Conservation (phyloP, 1,284 basidiomycete species). For the Vanrija sp. region DNA sequence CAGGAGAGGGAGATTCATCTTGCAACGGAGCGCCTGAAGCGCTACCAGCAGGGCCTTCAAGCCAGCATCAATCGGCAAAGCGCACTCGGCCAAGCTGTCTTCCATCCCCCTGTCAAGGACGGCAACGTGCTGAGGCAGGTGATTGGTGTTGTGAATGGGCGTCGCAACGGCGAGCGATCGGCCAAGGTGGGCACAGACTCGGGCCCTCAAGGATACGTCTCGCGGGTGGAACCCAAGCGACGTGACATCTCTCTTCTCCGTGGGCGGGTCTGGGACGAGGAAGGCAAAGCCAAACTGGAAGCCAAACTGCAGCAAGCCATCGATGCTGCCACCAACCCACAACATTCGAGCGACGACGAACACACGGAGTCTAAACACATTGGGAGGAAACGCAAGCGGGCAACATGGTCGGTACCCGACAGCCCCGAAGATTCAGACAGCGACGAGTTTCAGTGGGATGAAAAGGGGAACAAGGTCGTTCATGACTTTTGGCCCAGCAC, state of each 20-base stretch:
- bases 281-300: background rate
- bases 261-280: background rate
- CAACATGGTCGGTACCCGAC: background rate
- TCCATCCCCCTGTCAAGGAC: conserved; percentile 2
- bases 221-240: background rate
- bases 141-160: background rate
- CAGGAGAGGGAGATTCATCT: conserved; percentile 12
- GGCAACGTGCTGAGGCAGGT: conserved; percentile 1
- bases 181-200: background rate
- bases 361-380: background rate
- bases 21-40: background rate
- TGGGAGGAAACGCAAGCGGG: conserved; percentile 1
- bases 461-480: conserved; percentile 1
- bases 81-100: background rate
- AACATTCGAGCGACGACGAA: background rate
- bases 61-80: background rate
- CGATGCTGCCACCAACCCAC: background rate
- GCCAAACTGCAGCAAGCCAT: background rate
- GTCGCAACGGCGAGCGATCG: background rate
- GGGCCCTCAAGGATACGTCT: background rate
- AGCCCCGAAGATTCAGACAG: conserved; percentile 5
- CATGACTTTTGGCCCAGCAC: conserved; percentile 22
- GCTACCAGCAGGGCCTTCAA: background rate
- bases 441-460: conserved; percentile 5
- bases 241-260: background rate